Conservation (phyloP, 2,329 filamentous ascomycete species). For the Tolypocladium tropicale region DNA sequence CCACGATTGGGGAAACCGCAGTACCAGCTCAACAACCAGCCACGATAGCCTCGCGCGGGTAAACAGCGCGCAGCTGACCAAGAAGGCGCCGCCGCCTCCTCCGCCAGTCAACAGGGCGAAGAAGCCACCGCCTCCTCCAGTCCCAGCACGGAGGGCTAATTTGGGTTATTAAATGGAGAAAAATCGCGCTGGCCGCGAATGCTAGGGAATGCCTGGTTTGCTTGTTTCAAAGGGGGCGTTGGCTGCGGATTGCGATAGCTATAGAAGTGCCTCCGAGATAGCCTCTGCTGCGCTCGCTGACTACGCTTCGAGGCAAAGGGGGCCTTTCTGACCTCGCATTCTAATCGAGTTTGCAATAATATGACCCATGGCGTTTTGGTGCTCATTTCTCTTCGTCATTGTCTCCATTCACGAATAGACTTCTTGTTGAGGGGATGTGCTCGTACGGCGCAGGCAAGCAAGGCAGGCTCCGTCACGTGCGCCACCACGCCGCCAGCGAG, state of each 20-base stretch:
- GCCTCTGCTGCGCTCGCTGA: not conserved
- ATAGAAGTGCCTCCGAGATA: not conserved
- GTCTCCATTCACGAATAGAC: too few relatives aligned
- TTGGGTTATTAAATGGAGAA: conserved; percentile 3
- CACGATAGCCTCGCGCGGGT: conserved; percentile 34
- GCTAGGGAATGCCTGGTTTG: not conserved
- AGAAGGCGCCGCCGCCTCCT: conserved; percentile 45
- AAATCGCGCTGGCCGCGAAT: not conserved
- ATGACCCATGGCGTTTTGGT: not conserved
- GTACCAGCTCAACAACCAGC: conserved; percentile 46
- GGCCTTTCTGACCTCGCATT: not conserved
- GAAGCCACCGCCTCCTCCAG: conserved; percentile 25
- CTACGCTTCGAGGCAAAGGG: not conserved
- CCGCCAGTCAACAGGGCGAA: conserved; percentile 36
- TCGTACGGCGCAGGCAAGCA: too few relatives aligned
- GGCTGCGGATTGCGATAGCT: not conserved
- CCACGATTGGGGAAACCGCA: conserved; percentile 39
- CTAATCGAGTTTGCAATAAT: not conserved
- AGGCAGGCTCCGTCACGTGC: not conserved
- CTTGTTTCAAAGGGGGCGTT: not conserved
- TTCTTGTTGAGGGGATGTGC: not conserved
- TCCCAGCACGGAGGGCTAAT: conserved; percentile 20
- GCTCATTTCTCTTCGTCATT: not conserved
- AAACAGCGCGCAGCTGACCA: conserved; percentile 19
- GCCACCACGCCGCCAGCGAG: not conserved